Evolutionary conservation across 2,329 filamentous ascomycete species (phyloP).

Genomic region (Lizonia empirigonia): DNA sequence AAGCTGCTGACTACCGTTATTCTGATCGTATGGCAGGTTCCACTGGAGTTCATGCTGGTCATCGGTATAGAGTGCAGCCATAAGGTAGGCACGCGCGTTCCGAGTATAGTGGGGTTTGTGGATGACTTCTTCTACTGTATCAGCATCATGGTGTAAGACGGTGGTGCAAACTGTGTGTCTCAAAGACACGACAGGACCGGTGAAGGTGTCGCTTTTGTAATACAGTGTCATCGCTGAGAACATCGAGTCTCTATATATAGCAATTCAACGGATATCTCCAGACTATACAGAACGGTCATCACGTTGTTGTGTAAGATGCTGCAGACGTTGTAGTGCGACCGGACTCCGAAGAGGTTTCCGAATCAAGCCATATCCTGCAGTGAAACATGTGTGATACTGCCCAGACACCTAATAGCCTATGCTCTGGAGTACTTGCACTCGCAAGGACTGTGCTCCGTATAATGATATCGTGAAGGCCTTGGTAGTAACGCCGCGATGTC

Average conservation of each 20-base stretch:
- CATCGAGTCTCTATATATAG: conserved; percentile 2
- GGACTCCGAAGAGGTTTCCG: not conserved
- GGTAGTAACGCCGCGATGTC: not conserved
- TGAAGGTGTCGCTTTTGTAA: conserved; percentile 10
- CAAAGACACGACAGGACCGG: conserved; percentile 2
- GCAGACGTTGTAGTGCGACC: conserved; percentile 9
- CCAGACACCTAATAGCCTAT: no score
- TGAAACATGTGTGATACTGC: no score
- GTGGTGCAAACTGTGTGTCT: not conserved
- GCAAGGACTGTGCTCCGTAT: no score
- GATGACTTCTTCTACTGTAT: conserved; percentile 4
- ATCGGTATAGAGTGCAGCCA: not conserved
- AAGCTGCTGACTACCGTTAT: not conserved
- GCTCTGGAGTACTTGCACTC: no score
- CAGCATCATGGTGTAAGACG: conserved; percentile 2
- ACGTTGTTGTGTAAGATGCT: not conserved
- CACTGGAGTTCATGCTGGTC: not conserved
- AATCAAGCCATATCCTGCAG: not conserved
- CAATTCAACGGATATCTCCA: not conserved
- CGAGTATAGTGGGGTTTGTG: not conserved
- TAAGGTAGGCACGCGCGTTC: not conserved
- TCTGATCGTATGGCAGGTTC: not conserved
- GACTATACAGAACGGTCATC: not conserved
- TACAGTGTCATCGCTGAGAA: not conserved
- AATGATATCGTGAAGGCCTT: no score